phyloP scores from a whole-genome alignment of 495 filamentous ascomycete genomes.

The Aspergillus egyptiacus region DNA sequence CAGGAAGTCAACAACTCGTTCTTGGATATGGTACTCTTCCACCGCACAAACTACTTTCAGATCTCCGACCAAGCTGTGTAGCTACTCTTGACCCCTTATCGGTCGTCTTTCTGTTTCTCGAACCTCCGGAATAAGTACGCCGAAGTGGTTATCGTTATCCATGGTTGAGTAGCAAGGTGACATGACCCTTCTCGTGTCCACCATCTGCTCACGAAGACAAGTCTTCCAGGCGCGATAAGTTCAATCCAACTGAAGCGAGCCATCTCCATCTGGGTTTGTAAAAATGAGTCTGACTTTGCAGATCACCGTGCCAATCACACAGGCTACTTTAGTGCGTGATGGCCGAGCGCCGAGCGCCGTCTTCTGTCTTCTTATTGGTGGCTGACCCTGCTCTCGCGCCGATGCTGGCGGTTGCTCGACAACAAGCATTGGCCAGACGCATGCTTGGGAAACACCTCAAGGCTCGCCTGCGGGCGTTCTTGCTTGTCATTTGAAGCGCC shows the following conservation, averaged over 20 bases:
- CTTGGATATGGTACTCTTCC: too few relatives aligned
- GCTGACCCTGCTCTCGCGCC: conserved; percentile 18
- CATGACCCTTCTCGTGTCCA: neutral
- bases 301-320: conserved; percentile 36
- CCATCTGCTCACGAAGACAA: neutral
- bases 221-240: neutral
- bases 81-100: too few relatives aligned
- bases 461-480: conserved; percentile 16
- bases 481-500: conserved; percentile 24
- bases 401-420: conserved; percentile 36
- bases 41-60: too few relatives aligned
- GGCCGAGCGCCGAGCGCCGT: conserved; percentile 22
- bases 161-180: too few relatives aligned
- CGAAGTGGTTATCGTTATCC: too few relatives aligned
- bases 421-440: conserved; percentile 40
- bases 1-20: too few relatives aligned
- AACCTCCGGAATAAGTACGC: too few relatives aligned
- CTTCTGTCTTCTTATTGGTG: conserved; percentile 32
- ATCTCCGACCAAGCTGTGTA: too few relatives aligned
- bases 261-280: neutral
- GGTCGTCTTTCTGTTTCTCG: too few relatives aligned
- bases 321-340: conserved; percentile 37
- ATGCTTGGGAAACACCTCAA: conserved; percentile 28
- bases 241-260: neutral
- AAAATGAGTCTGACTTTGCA: conserved; percentile 22